Evolutionary conservation across 2,329 filamentous ascomycete species (phyloP).

Genomic region (Aspergillus fischeri): DNA sequence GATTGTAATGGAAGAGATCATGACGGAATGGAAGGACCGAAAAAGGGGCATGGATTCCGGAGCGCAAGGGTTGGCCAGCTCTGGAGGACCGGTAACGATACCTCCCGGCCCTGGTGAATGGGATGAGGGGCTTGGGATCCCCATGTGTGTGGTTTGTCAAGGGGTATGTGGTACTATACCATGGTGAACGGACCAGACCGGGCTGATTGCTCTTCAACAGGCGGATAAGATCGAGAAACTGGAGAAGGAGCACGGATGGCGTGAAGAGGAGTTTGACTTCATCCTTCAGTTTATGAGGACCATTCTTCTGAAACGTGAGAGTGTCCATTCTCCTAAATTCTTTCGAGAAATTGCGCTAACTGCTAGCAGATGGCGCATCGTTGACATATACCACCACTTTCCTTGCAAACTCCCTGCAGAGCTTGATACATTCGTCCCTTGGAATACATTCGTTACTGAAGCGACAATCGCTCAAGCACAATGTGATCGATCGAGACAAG

Average conservation of each 20-base stretch:
- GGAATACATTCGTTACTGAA: slow-evolving; percentile 81
- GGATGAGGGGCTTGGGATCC: slow-evolving; percentile 83
- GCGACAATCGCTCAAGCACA: slow-evolving; percentile 75
- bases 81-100: slow-evolving; percentile 65
- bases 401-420: slow-evolving; percentile 70
- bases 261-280: slow-evolving; percentile 94
- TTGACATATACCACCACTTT: slow-evolving; percentile 81
- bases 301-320: slow-evolving; percentile 75
- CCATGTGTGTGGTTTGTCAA: slow-evolving; percentile 91
- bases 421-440: slow-evolving; percentile 77
- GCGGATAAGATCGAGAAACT: slow-evolving; percentile 85
- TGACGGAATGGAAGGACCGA: slow-evolving; percentile 72
- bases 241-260: slow-evolving; percentile 88
- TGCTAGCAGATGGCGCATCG: slow-evolving; percentile 66
- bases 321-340: slow-evolving; percentile 16
- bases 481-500: slow-evolving; percentile 90
- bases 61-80: slow-evolving; percentile 50
- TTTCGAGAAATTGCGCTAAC: slow-evolving; percentile 11
- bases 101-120: slow-evolving; percentile 86
- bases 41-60: slow-evolving; percentile 61
- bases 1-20: slow-evolving; percentile 80
- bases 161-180: slow-evolving; percentile 57
- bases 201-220: slow-evolving; percentile 38
- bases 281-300: slow-evolving; percentile 91
- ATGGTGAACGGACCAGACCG: slow-evolving; percentile 9